Conservation (phyloP, 176 grass and related monocot genomes). For the Elymus sibiricus region DNA sequence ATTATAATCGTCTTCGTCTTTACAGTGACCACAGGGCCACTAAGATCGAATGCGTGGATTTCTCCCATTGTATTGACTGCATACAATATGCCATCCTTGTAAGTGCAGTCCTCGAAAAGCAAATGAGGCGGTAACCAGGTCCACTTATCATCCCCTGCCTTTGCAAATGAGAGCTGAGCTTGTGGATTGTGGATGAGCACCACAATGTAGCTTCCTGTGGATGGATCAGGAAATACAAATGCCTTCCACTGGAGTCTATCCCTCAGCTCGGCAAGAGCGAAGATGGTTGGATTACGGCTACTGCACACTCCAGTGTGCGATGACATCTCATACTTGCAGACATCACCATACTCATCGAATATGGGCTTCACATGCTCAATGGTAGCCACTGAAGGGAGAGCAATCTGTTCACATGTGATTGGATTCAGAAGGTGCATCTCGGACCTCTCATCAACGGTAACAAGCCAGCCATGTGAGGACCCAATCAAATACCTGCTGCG, state of each 20-base stretch:
- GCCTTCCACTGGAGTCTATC: background rate
- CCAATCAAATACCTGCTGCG: background rate
- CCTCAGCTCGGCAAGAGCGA: background rate
- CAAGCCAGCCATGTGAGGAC: background rate
- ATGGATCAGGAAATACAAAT: background rate
- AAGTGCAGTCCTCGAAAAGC: too few species aligned
- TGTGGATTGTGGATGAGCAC: background rate
- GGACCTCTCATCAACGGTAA: background rate
- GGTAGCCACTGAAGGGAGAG: background rate
- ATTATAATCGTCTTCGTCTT: too few species aligned
- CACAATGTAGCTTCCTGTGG: background rate
- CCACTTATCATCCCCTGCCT: background rate
- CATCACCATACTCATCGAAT: background rate
- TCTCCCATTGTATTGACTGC: too few species aligned
- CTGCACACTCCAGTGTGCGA: rapidly evolving
- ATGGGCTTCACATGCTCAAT: background rate
- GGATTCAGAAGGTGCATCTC: background rate
- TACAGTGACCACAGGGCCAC: too few species aligned
- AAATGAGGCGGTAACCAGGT: background rate
- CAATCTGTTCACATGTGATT: background rate
- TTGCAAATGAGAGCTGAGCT: background rate
- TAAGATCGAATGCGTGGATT: too few species aligned
- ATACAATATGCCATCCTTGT: too few species aligned
- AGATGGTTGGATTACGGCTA: background rate
- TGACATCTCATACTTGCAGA: background rate